Base-by-base conservation (phyloP, 2,329 filamentous ascomycete species). In the Xylaria sp. region DNA sequence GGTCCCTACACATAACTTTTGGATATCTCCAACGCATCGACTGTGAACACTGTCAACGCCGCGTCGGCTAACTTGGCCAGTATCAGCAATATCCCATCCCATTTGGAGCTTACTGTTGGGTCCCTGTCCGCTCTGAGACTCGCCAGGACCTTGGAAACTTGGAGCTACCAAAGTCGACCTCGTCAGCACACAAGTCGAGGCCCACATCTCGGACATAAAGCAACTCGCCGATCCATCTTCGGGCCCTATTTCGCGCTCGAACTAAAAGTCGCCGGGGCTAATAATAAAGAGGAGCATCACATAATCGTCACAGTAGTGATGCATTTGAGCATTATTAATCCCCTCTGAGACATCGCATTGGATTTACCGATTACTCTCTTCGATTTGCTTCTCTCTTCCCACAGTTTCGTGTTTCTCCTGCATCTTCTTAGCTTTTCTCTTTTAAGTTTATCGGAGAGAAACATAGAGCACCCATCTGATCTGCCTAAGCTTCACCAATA, bases 301-400 rank as follows among this genome's bases (percentile, higher is more conserved):
- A 75, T 76, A 76, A 76, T 76, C 74, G 71, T 75, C 69, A 74
- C 73, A 58, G 69, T 65, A 67, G 70, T 71, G 69, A 57, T 72
- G 69, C 72, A 71, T 68, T 60, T 69, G 67, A 69, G 69, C 69
- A 77, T 77, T 77, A 77, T 76, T 77, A 77, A 77, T 77, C 73
- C 69, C 64, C 66, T 69, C 65, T 66, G 61, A 66, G 70, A 71
- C 68, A 73, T 72, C 71, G 68, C 67, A 69, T 71, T 54, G 45
- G 60, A 57, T 70, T 67, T 64, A 71, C 61, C 60, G 65, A 73
- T 69, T 73, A 71, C 61, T 69, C 69, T 65, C 51, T 67, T 66
- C 67, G 69, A 63, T 53, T 64, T 57, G 58, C 65, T 54, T 51
- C 31, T 36, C 22, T 60, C 58, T 58, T 44, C 20, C 49, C 22